Evolutionary conservation across 2,329 filamentous ascomycete species (phyloP).

Genomic region (Fragosphaeria purpurea): DNA sequence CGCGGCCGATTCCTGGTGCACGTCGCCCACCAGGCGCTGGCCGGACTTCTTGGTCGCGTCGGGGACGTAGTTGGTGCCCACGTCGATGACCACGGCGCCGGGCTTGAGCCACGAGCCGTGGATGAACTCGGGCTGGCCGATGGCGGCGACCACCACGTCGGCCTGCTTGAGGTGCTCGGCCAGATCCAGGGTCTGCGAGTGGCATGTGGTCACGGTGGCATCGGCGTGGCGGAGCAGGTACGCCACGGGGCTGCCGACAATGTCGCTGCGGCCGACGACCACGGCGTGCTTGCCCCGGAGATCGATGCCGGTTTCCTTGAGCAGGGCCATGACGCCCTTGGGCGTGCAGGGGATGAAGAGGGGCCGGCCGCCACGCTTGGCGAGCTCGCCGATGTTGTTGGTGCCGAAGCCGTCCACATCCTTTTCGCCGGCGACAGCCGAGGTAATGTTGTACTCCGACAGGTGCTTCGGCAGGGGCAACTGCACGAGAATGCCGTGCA

Average conservation of each 20-base stretch:
- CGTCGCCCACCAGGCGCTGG: constrained; percentile 84
- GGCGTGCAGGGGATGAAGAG: constrained; percentile 92
- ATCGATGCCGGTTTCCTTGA: constrained; percentile 74
- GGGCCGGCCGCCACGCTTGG: constrained; percentile 85
- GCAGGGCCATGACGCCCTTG: constrained; percentile 89
- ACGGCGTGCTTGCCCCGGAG: constrained; percentile 86
- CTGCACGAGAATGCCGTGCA: constrained; percentile 92
- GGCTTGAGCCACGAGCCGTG: constrained; percentile 94
- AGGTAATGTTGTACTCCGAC: constrained; percentile 83
- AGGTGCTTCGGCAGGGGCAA: constrained; percentile 82
- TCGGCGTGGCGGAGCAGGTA: constrained; percentile 92
- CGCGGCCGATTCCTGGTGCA: constrained; percentile 77
- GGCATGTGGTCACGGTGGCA: constrained; percentile 92
- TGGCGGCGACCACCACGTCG: constrained; percentile 85
- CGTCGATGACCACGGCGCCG: constrained; percentile 91
- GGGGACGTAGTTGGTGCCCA: constrained; percentile 91
- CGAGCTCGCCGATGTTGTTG: constrained; percentile 89
- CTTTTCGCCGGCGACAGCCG: constrained; percentile 83
- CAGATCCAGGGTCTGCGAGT: constrained; percentile 73
- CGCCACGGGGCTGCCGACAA: constrained; percentile 94
- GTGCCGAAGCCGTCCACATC: constrained; percentile 97
- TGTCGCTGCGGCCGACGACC: constrained; percentile 89
- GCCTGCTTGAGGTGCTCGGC: constrained; percentile 67
- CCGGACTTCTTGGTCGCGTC: constrained; percentile 88
- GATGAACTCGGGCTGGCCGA: constrained; percentile 78